These are phyloP conservation scores for Strigomonas culicis DNA, from an alignment of 208 protist genomes.

Conservation along the genomic window DNA sequence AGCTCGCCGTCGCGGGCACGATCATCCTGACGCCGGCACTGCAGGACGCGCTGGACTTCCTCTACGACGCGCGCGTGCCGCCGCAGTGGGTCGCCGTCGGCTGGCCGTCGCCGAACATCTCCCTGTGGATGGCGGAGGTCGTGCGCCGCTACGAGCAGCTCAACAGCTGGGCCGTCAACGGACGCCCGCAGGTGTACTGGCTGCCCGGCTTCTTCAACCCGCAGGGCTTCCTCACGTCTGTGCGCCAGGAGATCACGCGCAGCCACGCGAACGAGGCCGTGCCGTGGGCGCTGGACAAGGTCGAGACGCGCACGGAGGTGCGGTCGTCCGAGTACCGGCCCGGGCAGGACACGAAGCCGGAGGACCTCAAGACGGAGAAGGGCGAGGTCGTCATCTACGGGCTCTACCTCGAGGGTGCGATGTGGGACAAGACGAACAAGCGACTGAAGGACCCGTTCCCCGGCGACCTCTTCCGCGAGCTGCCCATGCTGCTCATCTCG, in stretches of 20 bases:
- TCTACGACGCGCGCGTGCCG: slow-evolving; percentile 97
- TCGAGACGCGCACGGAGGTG: slow-evolving; percentile 94
- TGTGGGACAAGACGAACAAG: slow-evolving; percentile 95
- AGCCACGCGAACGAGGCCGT: slow-evolving; percentile 87
- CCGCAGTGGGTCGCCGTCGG: slow-evolving; percentile 94
- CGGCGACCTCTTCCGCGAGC: slow-evolving; percentile 93
- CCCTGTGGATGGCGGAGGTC: slow-evolving; percentile 97
- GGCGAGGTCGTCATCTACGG: slow-evolving; percentile 98
- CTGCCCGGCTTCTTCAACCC: slow-evolving; percentile 99
- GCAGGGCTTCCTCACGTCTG: slow-evolving; percentile 98
- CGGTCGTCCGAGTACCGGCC: slow-evolving; percentile 87
- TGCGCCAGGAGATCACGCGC: slow-evolving; percentile 96
- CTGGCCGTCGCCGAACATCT: slow-evolving; percentile 95
- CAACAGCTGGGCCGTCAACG: slow-evolving; percentile 89
- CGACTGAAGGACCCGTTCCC: slow-evolving; percentile 91
- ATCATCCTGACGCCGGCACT: slow-evolving; percentile 97
- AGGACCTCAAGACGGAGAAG: slow-evolving; percentile 87
- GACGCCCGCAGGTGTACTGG: slow-evolving; percentile 95
- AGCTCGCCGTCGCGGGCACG: slow-evolving; percentile 96
- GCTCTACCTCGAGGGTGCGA: slow-evolving; percentile 96
- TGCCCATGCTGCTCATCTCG: slow-evolving; percentile 96
- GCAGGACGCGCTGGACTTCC: slow-evolving; percentile 92
- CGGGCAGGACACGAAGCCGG: slow-evolving; percentile 90
- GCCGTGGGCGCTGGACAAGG: slow-evolving; percentile 97
- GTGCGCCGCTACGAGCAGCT: slow-evolving; percentile 94